phyloP scores from a whole-genome alignment of 768 basidiomycete genomes.

The Boletus huronensis region DNA sequence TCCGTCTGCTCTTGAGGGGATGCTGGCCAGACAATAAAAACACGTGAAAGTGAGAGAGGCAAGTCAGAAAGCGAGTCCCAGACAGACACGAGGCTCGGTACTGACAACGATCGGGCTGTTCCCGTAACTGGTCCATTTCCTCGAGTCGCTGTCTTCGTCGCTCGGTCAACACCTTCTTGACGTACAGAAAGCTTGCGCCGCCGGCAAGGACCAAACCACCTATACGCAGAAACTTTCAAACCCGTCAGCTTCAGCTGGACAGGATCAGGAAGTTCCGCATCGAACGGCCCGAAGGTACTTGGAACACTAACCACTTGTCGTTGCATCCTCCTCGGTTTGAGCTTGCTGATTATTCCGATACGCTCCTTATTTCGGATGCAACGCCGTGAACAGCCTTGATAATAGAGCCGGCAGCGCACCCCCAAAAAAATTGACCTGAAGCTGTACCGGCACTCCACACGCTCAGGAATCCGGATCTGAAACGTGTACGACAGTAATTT shows the following conservation, averaged over 20 bases:
- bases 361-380: neutral
- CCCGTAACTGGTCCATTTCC: slow-evolving; percentile 16
- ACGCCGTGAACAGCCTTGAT: neutral
- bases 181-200: slow-evolving; percentile 30
- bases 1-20: slow-evolving; percentile 4
- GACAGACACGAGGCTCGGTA: neutral
- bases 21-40: neutral
- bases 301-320: slow-evolving; percentile 16
- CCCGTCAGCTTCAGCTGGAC: neutral
- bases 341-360: neutral
- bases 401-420: slow-evolving; percentile 1
- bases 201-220: slow-evolving; percentile 28
- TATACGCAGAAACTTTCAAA: slow-evolving; percentile 22
- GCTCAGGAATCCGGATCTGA: neutral
- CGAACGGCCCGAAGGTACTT: neutral
- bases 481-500: slow-evolving; percentile 7
- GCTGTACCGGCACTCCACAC: neutral
- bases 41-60: neutral
- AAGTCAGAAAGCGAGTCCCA: slow-evolving; percentile 10
- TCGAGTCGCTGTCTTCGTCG: slow-evolving; percentile 24
- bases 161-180: slow-evolving; percentile 27
- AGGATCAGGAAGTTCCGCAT: neutral
- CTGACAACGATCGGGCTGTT: slow-evolving; percentile 4
- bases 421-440: slow-evolving; percentile 11
- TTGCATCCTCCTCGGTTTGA: slow-evolving; percentile 10